Evolutionary conservation across 73 alveolate genomes (phyloP).

Genomic region (Strombidium stylifer): DNA sequence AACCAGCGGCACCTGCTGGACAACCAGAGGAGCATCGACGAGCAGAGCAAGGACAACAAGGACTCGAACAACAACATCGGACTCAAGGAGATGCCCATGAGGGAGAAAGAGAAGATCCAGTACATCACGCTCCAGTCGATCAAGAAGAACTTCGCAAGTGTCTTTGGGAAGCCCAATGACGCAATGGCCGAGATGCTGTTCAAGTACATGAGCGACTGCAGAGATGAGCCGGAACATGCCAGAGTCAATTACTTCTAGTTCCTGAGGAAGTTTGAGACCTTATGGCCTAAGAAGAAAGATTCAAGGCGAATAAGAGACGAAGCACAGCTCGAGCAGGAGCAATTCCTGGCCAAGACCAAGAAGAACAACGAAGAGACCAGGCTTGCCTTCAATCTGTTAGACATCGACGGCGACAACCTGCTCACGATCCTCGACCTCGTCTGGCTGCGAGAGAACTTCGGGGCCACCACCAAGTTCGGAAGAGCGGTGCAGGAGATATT

Average conservation of each 20-base stretch:
- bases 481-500: neutral
- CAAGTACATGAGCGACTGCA: neutral
- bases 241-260: neutral
- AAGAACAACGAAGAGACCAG: neutral
- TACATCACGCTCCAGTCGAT: neutral
- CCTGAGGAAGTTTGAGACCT: neutral
- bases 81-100: too few species aligned
- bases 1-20: too few species aligned
- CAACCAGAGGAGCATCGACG: neutral
- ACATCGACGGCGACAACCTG: neutral
- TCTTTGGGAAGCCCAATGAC: neutral
- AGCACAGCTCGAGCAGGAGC: too few species aligned
- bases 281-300: neutral
- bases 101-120: neutral
- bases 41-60: too few species aligned
- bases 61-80: neutral
- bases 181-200: neutral
- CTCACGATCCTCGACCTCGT: neutral
- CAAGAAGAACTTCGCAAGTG: neutral
- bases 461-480: neutral
- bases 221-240: neutral
- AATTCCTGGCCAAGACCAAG: too few species aligned
- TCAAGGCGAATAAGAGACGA: too few species aligned
- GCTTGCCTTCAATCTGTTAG: neutral
- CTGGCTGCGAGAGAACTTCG: neutral